Base-by-base conservation (phyloP, 129 eudicot species). In the Pittosporum tobira region DNA sequence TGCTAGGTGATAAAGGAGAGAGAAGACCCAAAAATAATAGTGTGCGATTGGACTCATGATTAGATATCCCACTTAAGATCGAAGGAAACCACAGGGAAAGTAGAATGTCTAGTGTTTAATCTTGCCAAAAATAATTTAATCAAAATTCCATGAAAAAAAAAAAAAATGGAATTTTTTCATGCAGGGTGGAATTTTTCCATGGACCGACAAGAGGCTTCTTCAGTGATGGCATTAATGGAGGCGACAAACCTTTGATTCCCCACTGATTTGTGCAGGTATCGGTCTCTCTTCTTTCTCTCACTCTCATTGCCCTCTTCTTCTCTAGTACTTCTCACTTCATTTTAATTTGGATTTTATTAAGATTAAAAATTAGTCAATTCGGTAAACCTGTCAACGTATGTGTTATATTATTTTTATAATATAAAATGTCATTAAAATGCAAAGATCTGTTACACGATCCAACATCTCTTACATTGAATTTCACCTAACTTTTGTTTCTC, bases 181-280 rank as follows among this genome's bases (percentile, higher is more conserved):
- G n/a, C n/a, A n/a, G n/a, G n/a, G n/a, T n/a, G n/a, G n/a, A 50
- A 50, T 57, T 22, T 65, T 61, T 54, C 34, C 57, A 63, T 71
- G 63, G 62, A 42, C 94, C 76, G 88, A 83, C 94, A 83, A 68
- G 77, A 62, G 66, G 54, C 65, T 80, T 75, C 65, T 80, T 75
- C 30, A 70, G 47, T 66, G 65, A 55, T 80, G 88, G 79, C 77
- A 71, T 72, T 64, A 73, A 34, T 71, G 68, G 75, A 75, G 86
- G 74, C 71, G 86, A 80, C 94, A 84, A 45, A 29, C 46, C 71
- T 75, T 77, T 67, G 83, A 76, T 75, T 85, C 81, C 79, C 85
- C 73, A 59, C 71, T 73, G 73, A 74, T 82, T 15, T 54, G 31
- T 70, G 68, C 67, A 47, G 48, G 34, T 64, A 13, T 67, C 49